Conservation (phyloP, 1,284 basidiomycete species). For the Boletus albobrunnescens region DNA sequence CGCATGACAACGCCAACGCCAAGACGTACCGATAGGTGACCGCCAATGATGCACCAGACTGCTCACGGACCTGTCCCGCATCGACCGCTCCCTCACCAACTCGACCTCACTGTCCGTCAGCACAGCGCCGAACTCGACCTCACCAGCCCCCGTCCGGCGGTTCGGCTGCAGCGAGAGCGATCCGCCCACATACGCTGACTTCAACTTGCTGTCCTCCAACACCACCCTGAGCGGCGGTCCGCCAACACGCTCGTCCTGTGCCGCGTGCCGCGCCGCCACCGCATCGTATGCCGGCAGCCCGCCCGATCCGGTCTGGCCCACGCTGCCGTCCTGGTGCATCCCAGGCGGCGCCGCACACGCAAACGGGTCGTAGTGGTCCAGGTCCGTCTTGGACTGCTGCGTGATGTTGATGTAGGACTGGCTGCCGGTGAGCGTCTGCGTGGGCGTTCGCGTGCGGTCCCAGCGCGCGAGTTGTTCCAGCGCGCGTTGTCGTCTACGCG, state of each 20-base stretch:
- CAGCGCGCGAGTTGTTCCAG: neutral
- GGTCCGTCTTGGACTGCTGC: constrained; percentile 9
- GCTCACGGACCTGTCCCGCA: constrained; percentile 33
- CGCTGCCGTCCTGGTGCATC: neutral
- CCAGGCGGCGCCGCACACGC: too few relatives aligned
- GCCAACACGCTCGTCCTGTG: too few relatives aligned
- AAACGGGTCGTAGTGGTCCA: neutral
- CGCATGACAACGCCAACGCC: neutral
- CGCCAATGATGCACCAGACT: constrained; percentile 46
- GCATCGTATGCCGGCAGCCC: constrained; percentile 14
- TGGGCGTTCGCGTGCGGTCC: neutral
- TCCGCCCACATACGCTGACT: neutral
- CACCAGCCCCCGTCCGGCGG: constrained; percentile 37
- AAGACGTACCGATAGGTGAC: constrained; percentile 47
- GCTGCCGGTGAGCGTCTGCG: neutral
- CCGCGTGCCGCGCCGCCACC: too few relatives aligned
- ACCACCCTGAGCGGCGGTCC: neutral
- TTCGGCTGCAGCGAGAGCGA: constrained; percentile 39
- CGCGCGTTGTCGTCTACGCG: constrained; percentile 29
- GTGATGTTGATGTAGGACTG: constrained; percentile 10
- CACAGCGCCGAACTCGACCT: constrained; percentile 35
- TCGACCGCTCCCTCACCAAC: constrained; percentile 16
- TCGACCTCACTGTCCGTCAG: constrained; percentile 35
- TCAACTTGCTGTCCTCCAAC: neutral
- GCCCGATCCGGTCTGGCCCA: neutral